Percentiles rank a stretch among this genome's conserved stretches.
Evolutionary conservation across 2,329 filamentous ascomycete genomes (phyloP).

Genomic region (Aphanocladium album): DNA sequence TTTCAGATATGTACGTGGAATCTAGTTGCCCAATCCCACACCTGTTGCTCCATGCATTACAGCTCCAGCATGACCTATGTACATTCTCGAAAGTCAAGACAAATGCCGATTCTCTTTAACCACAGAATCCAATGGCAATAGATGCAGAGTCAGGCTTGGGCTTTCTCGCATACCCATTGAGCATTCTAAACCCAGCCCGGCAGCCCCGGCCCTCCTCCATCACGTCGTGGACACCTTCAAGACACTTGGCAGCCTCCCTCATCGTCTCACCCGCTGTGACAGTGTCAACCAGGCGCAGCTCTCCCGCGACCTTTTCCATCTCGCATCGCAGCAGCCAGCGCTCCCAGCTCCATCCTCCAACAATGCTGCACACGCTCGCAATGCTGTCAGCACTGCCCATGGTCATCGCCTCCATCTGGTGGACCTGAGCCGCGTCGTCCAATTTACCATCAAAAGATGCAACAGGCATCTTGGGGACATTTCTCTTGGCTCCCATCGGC

Average conservation of each 20-base stretch:
- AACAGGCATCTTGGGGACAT: constrained; percentile 25
- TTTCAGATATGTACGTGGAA: not conserved
- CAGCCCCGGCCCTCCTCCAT: constrained; percentile 58
- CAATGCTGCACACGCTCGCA: constrained; percentile 71
- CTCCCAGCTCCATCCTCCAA: constrained; percentile 91
- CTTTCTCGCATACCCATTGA: constrained; percentile 62
- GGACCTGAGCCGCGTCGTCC: constrained; percentile 38
- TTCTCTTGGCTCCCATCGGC: constrained; percentile 61
- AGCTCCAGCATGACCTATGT: not conserved
- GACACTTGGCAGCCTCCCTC: constrained; percentile 52
- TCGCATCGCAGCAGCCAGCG: constrained; percentile 89
- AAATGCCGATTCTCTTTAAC: not conserved
- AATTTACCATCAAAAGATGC: constrained; percentile 31
- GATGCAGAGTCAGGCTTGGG: constrained; percentile 20
- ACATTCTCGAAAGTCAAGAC: not conserved
- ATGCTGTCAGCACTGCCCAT: constrained; percentile 65
- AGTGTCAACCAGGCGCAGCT: constrained; percentile 51
- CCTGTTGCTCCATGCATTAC: not conserved
- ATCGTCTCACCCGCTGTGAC: constrained; percentile 47
- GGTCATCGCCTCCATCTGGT: constrained; percentile 58
- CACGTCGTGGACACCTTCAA: constrained; percentile 55
- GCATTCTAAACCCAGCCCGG: constrained; percentile 55
- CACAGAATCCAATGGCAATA: constrained; percentile 8
- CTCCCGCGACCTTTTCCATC: constrained; percentile 71
- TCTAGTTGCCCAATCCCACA: not conserved